A percentile compares a stretch with the other conserved stretches of the same genome.
phyloP scores from a whole-genome alignment of 768 basidiomycete species.

The Lactarius deliciosus region DNA sequence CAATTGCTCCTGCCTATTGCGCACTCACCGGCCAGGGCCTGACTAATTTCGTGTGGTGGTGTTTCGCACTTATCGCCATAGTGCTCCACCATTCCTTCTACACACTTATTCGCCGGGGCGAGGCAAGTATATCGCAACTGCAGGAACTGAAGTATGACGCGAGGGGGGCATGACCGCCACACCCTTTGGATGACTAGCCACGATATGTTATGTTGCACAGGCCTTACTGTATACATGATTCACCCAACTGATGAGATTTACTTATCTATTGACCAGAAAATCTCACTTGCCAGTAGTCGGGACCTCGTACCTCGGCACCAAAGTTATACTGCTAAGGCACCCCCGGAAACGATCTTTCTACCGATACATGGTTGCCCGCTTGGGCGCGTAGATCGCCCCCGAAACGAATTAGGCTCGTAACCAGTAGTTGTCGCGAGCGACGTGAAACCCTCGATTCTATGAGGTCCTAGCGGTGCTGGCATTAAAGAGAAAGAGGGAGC shows the following conservation, averaged over 20 bases:
- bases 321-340: background rate
- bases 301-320: background rate
- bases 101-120: slow-evolving; percentile 45
- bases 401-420: no score
- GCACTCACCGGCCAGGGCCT: slow-evolving; percentile 17
- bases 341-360: background rate
- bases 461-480: no score
- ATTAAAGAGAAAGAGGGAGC: background rate
- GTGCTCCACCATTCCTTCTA: slow-evolving; percentile 29
- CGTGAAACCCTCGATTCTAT: no score
- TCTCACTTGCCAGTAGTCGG: background rate
- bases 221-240: background rate
- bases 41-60: slow-evolving; percentile 26
- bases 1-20: slow-evolving; percentile 47
- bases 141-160: slow-evolving; percentile 56
- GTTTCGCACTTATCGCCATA: slow-evolving; percentile 18
- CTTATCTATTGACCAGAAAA: background rate
- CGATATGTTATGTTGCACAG: background rate
- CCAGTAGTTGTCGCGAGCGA: no score
- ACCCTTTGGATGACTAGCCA: background rate
- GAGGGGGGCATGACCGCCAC: slow-evolving; percentile 46
- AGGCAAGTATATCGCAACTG: slow-evolving; percentile 49
- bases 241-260: background rate
- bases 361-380: slow-evolving; percentile 9
- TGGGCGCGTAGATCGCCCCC: background rate